Evolutionary conservation across 495 filamentous ascomycete genomes (phyloP), one percentile per base, ranked within the genome.

Genomic region (Halenospora varia): DNA sequence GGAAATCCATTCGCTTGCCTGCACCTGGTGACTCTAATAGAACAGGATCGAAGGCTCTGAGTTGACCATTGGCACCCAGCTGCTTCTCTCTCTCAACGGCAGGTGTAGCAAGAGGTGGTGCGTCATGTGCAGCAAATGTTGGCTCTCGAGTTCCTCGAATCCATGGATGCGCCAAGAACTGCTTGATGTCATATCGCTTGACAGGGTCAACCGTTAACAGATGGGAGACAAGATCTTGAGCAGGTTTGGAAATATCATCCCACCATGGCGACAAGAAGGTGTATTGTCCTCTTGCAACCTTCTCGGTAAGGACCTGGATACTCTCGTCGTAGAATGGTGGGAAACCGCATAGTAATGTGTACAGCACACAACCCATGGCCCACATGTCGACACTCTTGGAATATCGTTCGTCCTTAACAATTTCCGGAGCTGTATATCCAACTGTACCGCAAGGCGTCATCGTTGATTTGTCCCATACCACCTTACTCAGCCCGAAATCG

Each of bases 361-460:
- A 98, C 17, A 98, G 82, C 8, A 98, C 94, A 72, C 94, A 98
- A 10, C 94, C 94, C 39, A 98, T 72, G 11, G 94, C 94, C 94
- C 94, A 98, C 94, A 98, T 98, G 62, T 98, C 94, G 41, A 98
- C 94, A 64, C 90, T 92, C 77, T 97, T 98, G 6, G 94, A 97
- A 66, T 98, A 98, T 39, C 93, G 84, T 70, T 98, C 94, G 73
- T 98, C 94, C 73, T 97, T 97, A 52, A 98, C 94, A 50, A 98
- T 98, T 71, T 98, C 94, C 3, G 94, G 94, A n/a, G 94, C 94
- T 15, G 94, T 97, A 70, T 98, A 98, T 25, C 94, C 94, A 53
- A 97, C 94, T 2, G 94, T 98, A 26, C 94, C 94, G 71, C 94
- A 98, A 19, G 94, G 94, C 1, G 94, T 98, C 91, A 97, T 97